Evolutionary conservation across 1,139 yeast species (phyloP).

Genomic region (Yamadazyma dendronema): DNA sequence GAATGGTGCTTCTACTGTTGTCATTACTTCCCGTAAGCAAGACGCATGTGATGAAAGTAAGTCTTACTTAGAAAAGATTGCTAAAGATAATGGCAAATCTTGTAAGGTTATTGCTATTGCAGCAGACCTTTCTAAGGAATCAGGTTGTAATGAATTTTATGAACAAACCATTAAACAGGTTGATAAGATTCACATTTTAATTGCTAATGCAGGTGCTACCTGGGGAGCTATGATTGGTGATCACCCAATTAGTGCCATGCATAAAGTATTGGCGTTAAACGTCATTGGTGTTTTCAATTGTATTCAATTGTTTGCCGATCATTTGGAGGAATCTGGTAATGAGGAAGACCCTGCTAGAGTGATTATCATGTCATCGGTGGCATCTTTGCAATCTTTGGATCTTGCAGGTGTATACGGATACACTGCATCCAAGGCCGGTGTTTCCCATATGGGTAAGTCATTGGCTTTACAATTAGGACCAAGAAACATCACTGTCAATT

Average conservation of each 20-base stretch:
- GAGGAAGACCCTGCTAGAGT: constrained; percentile 64
- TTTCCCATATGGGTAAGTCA: constrained; percentile 64
- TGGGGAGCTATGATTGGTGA: constrained; percentile 71
- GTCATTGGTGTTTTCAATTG: constrained; percentile 70
- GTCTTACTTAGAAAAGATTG: constrained; percentile 45
- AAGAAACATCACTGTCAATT: constrained; percentile 63
- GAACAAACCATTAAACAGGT: constrained; percentile 41
- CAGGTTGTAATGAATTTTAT: constrained; percentile 48
- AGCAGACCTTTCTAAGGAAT: constrained; percentile 56
- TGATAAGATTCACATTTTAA: constrained; percentile 56
- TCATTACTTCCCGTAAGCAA: constrained; percentile 65
- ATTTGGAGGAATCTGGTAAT: constrained; percentile 55
- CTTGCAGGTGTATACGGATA: constrained; percentile 63
- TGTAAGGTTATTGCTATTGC: constrained; percentile 55
- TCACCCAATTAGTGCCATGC: constrained; percentile 63
- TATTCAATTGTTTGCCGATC: constrained; percentile 60
- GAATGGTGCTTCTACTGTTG: constrained; percentile 64
- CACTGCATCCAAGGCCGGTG: constrained; percentile 75
- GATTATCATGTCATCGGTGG: constrained; percentile 66
- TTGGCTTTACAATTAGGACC: constrained; percentile 67
- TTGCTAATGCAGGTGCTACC: constrained; percentile 80
- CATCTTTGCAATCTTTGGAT: constrained; percentile 47
- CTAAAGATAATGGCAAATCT: constrained; percentile 37
- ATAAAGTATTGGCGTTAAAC: constrained; percentile 64
- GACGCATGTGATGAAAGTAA: constrained; percentile 65